Conservation (phyloP, 2,329 filamentous ascomycete genomes). For the Diaporthe capsici region DNA sequence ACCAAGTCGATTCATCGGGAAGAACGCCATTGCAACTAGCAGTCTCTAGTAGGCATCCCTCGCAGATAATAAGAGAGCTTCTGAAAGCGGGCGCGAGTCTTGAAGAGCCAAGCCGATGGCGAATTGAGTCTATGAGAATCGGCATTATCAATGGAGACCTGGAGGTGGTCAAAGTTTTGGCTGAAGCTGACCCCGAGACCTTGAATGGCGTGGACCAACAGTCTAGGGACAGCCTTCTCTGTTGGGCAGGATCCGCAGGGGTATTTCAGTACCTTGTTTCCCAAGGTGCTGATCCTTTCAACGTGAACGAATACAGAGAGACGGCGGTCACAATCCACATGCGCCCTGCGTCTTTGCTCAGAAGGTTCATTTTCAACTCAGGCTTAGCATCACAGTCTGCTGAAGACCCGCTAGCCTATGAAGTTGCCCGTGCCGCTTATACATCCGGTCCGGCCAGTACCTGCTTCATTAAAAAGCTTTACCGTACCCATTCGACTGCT, state of each 20-base stretch:
- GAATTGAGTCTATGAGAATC: accelerated
- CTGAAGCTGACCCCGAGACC: background rate
- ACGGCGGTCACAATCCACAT: accelerated
- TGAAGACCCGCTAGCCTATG: background rate
- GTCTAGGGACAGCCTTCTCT: accelerated
- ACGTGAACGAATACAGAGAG: accelerated
- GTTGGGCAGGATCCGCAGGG: background rate
- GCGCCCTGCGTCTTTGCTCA: accelerated
- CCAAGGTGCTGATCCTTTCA: background rate
- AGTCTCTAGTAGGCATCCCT: background rate
- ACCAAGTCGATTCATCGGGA: background rate
- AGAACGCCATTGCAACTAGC: accelerated
- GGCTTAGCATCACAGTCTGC: background rate
- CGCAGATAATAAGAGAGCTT: background rate
- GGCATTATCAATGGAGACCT: background rate
- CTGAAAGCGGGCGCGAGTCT: background rate
- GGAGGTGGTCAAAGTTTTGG: background rate
- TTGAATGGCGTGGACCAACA: background rate
- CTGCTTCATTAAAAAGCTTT: background rate
- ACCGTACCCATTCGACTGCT: accelerated
- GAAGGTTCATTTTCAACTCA: background rate
- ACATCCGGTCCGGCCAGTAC: accelerated
- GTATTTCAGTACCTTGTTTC: background rate
- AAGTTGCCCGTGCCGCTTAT: accelerated
- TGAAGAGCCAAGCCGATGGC: background rate